Base-by-base conservation (phyloP, 768 basidiomycete species). In the Hypholoma sublateritium region DNA sequence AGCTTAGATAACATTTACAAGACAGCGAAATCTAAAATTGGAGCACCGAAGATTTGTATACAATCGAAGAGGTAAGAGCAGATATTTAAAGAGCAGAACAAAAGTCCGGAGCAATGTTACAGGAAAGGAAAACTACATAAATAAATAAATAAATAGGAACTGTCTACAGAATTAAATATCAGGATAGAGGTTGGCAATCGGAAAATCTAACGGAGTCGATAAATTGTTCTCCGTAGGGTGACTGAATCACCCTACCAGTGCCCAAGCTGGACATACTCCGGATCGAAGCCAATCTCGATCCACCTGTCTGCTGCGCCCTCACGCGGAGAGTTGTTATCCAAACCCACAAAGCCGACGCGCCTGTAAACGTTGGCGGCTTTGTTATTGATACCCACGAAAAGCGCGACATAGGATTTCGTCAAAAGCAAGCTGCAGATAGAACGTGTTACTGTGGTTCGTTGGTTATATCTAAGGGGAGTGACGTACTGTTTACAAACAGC, bases 281-380 rank as follows among this genome's bases (percentile, higher is more conserved):
- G 73, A 59, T 83, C 77, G 54, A 88, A 89, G 8, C 88, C 88
- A 49, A 86, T 70, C 55, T 90, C 89, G 5, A 84, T 59, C 86
- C 86, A 90, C 14, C 53, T 60, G 36, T 79, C 74, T 1, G 76
- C 39, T 41, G 39, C 39, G 9, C 13, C 39, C 17, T 17, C 74
- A 2, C 65, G 59, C 14, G 65, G 60, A 12, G 57, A 67, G 24
- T 60, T 62, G 8, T 62, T 59, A 14, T 59, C 68, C 14, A 89
- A 72, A 5, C 86, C 88, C 16, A 73, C 69, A 59, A 92, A 93
- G 2, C 89, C 90, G 14, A 91, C 82, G 1, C 77, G 80, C 45
- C 74, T 64, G 65, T 91, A 93, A 2, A 88, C 82, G 1, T 68
- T 76, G 0, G 74, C 78, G 1, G 85, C 85, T 1, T 57, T 66